Evolutionary conservation across 768 basidiomycete genomes (phyloP), one percentile per base, ranked within the genome.

Genomic region (Suillus ampliporus): DNA sequence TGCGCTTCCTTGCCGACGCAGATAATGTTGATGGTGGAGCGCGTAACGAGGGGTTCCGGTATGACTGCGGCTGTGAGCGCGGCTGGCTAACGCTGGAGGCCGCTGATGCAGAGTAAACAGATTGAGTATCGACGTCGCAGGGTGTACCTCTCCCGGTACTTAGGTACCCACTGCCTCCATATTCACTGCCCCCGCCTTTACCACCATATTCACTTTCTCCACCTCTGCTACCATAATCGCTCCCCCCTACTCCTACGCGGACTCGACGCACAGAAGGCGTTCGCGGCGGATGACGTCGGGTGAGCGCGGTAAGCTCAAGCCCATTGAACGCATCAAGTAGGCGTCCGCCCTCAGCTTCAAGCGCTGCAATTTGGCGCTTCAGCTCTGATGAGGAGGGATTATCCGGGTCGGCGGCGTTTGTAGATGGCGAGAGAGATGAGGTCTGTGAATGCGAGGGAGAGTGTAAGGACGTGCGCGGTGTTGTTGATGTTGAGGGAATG

Each of bases 291-390:
- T 73, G 76, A 63, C 62, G 69, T 64, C 76, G 71, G 11, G 87
- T 86, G 53, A 92, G 76, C 23, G 88, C 84, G 38, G 83, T 89
- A 61, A 93, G 79, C 72, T 93, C 91, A 43, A 93, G 79, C 10
- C 91, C 90, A 67, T 86, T 90, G 73, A 93, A 93, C 4, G 91
- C 90, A 69, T 93, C 91, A 75, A 92, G 82, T 51, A 93, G 74
- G 54, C 89, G 80, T 64, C 83, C 82, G 7, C 84, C 86, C 71
- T 94, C 91, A 37, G 86, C 86, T 71, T 92, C 90, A 47, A 94
- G 84, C 7, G 80, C 74, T 62, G 82, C 77, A 47, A 94, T 89
- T 67, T 92, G 89, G 43, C 83, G 85, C 59, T 93, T 86, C 43
- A 89, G 82, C 64, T 83, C 80, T 62, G 84, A 81, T n/a, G 88